Evolutionary conservation across 2,329 filamentous ascomycete species (phyloP).

Genomic region (Claviceps sp.): DNA sequence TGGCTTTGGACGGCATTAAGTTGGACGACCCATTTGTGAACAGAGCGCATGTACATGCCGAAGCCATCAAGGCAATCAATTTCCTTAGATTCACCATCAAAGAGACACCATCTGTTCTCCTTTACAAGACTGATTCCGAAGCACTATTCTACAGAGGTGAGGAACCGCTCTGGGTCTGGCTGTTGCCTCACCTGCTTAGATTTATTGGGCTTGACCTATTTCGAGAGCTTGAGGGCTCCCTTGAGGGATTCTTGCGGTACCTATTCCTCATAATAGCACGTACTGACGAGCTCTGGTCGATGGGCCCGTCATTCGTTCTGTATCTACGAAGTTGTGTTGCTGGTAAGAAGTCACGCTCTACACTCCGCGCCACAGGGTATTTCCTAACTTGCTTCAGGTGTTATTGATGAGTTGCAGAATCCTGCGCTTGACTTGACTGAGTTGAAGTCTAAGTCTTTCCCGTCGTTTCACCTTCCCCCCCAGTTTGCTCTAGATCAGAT

Average conservation of each 20-base stretch:
- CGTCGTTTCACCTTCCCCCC: constrained; percentile 25
- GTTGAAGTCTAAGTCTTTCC: constrained; percentile 16
- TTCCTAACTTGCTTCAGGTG: constrained; percentile 14
- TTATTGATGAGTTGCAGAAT: constrained; percentile 22
- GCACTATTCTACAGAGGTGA: constrained; percentile 37
- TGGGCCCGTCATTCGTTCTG: constrained; percentile 27
- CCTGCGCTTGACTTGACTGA: constrained; percentile 14
- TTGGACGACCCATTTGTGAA: constrained; percentile 57
- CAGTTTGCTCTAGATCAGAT: constrained; percentile 23
- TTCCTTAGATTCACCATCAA: constrained; percentile 64
- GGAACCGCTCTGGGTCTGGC: constrained; percentile 54
- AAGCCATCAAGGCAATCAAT: constrained; percentile 59
- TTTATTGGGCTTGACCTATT: constrained; percentile 41
- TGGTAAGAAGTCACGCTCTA: constrained; percentile 19
- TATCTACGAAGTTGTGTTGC: constrained; percentile 37
- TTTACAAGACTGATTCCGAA: constrained; percentile 26
- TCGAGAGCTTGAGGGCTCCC: constrained; percentile 31
- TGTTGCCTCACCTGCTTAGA: constrained; percentile 43
- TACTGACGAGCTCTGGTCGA: constrained; percentile 33
- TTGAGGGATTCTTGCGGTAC: constrained; percentile 39
- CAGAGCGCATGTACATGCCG: constrained; percentile 37
- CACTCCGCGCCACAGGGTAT: neutral
- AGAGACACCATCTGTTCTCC: constrained; percentile 59
- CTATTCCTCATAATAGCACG: constrained; percentile 31
- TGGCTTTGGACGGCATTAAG: constrained; percentile 57